Percentiles rank a stretch among this genome's conserved stretches.
phyloP scores from a whole-genome alignment of 108 stramenopile genomes.

The Tribonema minus region DNA sequence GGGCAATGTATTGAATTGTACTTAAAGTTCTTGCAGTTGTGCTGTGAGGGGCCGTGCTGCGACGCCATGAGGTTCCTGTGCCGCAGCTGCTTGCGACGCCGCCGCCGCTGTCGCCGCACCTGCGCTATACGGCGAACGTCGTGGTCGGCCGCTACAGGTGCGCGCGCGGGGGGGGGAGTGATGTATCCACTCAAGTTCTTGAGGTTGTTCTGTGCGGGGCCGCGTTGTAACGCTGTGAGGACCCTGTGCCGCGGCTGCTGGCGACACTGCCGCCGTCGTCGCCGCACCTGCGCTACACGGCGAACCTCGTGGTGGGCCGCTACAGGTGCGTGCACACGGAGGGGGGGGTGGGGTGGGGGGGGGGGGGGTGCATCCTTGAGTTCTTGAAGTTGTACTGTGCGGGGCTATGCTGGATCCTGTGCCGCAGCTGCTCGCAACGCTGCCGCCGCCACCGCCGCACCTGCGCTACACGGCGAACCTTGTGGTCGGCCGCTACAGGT shows the following conservation, averaged over 20 bases:
- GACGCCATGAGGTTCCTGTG: constrained; percentile 65
- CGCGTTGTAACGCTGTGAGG: constrained; percentile 67
- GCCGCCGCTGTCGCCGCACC: constrained; percentile 64
- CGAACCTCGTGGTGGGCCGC: constrained; percentile 74
- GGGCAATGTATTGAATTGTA: no score
- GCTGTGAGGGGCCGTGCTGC: constrained; percentile 73
- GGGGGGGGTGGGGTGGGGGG: no score
- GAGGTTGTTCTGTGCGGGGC: no score
- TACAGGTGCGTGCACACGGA: no score
- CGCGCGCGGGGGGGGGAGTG: no score
- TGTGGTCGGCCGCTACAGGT: no score
- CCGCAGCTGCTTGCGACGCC: constrained; percentile 70
- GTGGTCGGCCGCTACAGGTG: no score
- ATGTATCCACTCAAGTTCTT: no score
- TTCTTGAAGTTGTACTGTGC: no score
- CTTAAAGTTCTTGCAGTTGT: no score
- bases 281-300: constrained; percentile 65
- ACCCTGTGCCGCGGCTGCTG: constrained; percentile 68
- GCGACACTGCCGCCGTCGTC: constrained; percentile 67
- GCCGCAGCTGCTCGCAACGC: constrained; percentile 69
- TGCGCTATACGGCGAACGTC: constrained; percentile 70
- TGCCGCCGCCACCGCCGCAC: constrained; percentile 65
- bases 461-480: constrained; percentile 70
- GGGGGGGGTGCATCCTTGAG: no score
- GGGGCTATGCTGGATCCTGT: constrained; percentile 69